Evolutionary conservation across 1,139 yeast genomes (phyloP).

Genomic region (Saccharomyces hybrid): DNA sequence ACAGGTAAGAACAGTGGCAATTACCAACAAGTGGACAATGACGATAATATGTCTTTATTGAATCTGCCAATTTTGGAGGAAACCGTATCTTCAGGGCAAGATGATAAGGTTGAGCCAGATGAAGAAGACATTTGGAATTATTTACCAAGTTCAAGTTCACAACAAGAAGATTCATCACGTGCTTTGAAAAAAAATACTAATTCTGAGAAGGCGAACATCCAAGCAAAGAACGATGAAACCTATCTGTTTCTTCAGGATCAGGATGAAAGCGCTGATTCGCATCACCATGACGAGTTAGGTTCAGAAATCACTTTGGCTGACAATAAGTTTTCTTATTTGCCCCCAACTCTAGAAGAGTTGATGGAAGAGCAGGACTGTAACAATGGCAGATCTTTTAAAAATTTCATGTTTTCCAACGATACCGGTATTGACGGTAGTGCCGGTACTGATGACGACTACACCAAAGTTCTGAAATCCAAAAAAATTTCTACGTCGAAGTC

Average conservation of each 20-base stretch:
- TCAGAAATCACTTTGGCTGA: not conserved
- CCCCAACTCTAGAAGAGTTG: slow-evolving; percentile 30
- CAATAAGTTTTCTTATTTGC: slow-evolving; percentile 17
- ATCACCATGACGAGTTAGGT: not conserved
- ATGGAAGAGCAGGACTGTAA: slow-evolving; percentile 28
- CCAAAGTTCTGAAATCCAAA: not conserved
- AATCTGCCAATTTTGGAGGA: not conserved
- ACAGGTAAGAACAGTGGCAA: not conserved
- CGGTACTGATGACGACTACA: not conserved
- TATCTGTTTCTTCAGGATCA: not conserved
- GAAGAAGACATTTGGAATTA: slow-evolving; percentile 3
- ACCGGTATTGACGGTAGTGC: slow-evolving; percentile 5
- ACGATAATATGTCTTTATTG: not conserved
- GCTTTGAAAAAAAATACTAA: not conserved
- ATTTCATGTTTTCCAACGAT: slow-evolving; percentile 8
- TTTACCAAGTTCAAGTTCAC: not conserved
- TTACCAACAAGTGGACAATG: not conserved
- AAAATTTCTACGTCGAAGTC: not conserved
- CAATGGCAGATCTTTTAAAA: slow-evolving; percentile 4
- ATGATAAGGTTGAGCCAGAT: slow-evolving; percentile 6
- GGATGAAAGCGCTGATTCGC: not conserved
- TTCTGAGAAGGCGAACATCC: not conserved
- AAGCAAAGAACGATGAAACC: not conserved
- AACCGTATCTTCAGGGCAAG: not conserved
- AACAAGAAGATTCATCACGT: not conserved